These are phyloP conservation scores for Leucosporidium yakuticum DNA, from an alignment of 768 basidiomycete genomes.

Conservation along the genomic window DNA sequence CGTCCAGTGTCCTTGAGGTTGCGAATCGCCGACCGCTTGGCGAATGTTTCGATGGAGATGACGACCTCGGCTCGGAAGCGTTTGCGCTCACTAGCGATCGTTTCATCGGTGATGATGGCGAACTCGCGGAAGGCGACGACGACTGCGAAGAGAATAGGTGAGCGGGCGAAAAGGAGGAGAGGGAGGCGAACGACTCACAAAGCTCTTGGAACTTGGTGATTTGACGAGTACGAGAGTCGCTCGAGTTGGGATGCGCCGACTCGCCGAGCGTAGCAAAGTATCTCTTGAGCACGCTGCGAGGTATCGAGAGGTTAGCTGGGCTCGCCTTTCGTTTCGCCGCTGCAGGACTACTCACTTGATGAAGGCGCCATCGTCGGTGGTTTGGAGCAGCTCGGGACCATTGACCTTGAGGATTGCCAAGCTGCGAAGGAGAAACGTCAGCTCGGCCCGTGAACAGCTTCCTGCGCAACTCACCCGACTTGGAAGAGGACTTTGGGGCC, in stretches of 20 bases:
- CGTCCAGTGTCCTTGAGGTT: constrained; percentile 72
- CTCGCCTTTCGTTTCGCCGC: neutral
- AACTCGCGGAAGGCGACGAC: constrained; percentile 98
- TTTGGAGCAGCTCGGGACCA: constrained; percentile 79
- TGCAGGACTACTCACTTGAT: constrained; percentile 59
- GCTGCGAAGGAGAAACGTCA: constrained; percentile 1
- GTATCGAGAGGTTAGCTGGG: too few relatives aligned
- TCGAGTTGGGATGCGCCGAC: constrained; percentile 83
- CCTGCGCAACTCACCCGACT: constrained; percentile 64
- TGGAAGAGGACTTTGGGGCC: constrained; percentile 98
- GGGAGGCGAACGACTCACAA: constrained; percentile 7
- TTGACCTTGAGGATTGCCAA: constrained; percentile 96
- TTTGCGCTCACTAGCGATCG: constrained; percentile 76
- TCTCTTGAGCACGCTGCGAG: constrained; percentile 74
- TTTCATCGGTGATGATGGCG: constrained; percentile 82
- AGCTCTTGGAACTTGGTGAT: constrained; percentile 95
- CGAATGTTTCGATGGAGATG: constrained; percentile 85
- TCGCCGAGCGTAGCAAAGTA: constrained; percentile 91
- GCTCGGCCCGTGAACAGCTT: constrained; percentile 3
- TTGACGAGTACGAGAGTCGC: constrained; percentile 80
- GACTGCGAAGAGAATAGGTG: constrained; percentile 43
- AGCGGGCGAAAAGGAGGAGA: neutral
- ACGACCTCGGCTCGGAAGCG: constrained; percentile 84
- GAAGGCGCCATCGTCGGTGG: constrained; percentile 95
- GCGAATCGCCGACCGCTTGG: constrained; percentile 82